A percentile compares a stretch with the other conserved stretches of the same genome.
These are phyloP conservation scores for Pleurotus djamor DNA, from an alignment of 768 basidiomycete species.

Conservation along the genomic window DNA sequence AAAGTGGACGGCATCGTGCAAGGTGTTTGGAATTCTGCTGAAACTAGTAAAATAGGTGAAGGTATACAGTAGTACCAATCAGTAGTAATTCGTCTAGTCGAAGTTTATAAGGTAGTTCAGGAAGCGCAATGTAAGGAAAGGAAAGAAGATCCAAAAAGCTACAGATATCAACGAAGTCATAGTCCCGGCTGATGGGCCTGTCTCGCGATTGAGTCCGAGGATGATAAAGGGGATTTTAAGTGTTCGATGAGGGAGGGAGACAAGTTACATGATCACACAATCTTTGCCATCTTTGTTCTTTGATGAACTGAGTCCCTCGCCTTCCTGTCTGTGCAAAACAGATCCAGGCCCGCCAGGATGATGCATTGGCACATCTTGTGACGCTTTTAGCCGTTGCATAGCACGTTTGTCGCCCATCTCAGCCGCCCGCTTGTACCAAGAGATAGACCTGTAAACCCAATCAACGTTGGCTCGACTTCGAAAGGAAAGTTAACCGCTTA, in stretches of 20 bases:
- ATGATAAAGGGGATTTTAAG: neutral
- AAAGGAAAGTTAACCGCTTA: constrained; percentile 33
- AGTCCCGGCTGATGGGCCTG: neutral
- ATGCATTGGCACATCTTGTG: constrained; percentile 49
- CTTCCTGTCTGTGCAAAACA: constrained; percentile 57
- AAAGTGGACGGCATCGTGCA: too few relatives aligned
- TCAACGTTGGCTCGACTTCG: constrained; percentile 5
- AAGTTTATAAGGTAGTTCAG: neutral
- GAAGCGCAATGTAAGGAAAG: neutral
- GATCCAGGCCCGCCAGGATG: constrained; percentile 61
- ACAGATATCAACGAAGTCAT: neutral
- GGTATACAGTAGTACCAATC: neutral
- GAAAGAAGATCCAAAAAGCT: neutral
- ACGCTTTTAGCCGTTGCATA: constrained; percentile 71
- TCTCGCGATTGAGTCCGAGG: neutral
- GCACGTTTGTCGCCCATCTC: constrained; percentile 95
- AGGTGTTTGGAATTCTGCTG: neutral
- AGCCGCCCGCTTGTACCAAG: constrained; percentile 88
- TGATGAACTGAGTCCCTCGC: constrained; percentile 32
- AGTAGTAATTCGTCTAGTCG: neutral
- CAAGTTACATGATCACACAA: constrained; percentile 78
- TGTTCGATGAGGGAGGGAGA: neutral
- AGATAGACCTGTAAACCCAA: constrained; percentile 48
- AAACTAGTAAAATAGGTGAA: neutral
- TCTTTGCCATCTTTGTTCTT: constrained; percentile 74